Percentiles rank a stretch among this genome's conserved stretches.
Conservation (phyloP, 352 stramenopile species). For the Globisporangium emineosum region DNA sequence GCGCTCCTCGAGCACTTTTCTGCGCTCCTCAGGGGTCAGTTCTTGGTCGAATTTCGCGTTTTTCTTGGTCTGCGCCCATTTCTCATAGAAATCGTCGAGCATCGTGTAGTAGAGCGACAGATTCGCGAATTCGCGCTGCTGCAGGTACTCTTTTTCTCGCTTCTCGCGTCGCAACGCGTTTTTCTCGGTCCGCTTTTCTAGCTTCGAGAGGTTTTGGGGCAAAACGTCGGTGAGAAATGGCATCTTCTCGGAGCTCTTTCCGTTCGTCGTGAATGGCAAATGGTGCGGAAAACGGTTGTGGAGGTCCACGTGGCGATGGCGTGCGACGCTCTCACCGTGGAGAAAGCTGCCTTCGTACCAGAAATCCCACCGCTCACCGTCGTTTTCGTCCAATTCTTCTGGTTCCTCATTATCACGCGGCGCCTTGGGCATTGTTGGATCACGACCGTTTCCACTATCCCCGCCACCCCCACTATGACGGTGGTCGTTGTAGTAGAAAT, state of each 20-base stretch:
- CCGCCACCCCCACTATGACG: background rate
- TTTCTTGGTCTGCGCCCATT: constrained; percentile 44
- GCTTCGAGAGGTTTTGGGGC: constrained; percentile 35
- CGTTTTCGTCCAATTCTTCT: background rate
- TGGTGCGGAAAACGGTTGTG: constrained; percentile 24
- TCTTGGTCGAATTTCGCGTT: constrained; percentile 30
- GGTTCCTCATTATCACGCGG: background rate
- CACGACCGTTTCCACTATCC: constrained; percentile 1
- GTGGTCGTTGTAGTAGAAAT: constrained; percentile 40
- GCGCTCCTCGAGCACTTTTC: constrained; percentile 33
- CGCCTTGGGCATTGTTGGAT: background rate
- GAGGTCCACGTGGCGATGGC: constrained; percentile 55
- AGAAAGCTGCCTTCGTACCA: constrained; percentile 78
- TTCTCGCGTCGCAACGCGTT: constrained; percentile 35
- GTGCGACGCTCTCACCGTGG: constrained; percentile 48
- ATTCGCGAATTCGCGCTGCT: constrained; percentile 43
- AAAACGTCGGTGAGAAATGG: constrained; percentile 43
- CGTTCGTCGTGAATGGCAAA: constrained; percentile 64
- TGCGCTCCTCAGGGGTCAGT: constrained; percentile 26
- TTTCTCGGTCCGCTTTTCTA: constrained; percentile 27
- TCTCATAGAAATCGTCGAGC: constrained; percentile 65
- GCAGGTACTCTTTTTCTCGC: constrained; percentile 43
- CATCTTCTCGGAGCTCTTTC: constrained; percentile 62
- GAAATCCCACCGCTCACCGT: constrained; percentile 40
- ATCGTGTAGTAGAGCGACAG: constrained; percentile 54